These are phyloP conservation scores for Coelastrella sp. DNA, from an alignment of 139 green algal genomes.

Conservation along the genomic window DNA sequence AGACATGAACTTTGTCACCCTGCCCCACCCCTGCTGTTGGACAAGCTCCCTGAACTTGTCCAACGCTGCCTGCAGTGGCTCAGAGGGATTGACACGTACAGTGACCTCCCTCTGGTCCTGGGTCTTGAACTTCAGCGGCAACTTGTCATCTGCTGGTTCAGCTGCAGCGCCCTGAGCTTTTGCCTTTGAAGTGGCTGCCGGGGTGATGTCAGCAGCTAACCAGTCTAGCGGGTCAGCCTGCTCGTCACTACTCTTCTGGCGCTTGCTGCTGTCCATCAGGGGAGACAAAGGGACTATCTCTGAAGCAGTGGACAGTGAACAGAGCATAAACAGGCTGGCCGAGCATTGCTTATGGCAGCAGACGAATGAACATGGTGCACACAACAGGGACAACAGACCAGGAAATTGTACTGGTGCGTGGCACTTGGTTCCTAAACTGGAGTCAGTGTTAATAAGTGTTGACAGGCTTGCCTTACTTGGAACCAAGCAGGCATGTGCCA, in stretches of 20 bases:
- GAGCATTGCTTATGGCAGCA: no score
- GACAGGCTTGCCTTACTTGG: no score
- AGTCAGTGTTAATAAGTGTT: no score
- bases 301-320: no score
- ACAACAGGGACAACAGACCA: no score
- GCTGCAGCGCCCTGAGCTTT: background rate
- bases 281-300: no score
- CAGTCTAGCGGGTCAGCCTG: background rate
- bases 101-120: background rate
- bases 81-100: background rate
- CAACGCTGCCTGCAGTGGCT: background rate
- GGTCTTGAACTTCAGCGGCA: background rate
- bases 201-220: background rate
- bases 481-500: no score
- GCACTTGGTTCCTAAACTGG: no score
- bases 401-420: no score
- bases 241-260: background rate
- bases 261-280: background rate
- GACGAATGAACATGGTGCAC: no score
- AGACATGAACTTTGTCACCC: background rate
- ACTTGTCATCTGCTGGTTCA: background rate
- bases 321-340: no score
- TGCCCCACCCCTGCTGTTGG: constrained; percentile 9
- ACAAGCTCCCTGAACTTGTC: background rate
- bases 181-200: background rate